These are phyloP conservation scores for Brettanomyces bruxellensis DNA, from an alignment of 805 yeast genomes.

Conservation along the genomic window DNA sequence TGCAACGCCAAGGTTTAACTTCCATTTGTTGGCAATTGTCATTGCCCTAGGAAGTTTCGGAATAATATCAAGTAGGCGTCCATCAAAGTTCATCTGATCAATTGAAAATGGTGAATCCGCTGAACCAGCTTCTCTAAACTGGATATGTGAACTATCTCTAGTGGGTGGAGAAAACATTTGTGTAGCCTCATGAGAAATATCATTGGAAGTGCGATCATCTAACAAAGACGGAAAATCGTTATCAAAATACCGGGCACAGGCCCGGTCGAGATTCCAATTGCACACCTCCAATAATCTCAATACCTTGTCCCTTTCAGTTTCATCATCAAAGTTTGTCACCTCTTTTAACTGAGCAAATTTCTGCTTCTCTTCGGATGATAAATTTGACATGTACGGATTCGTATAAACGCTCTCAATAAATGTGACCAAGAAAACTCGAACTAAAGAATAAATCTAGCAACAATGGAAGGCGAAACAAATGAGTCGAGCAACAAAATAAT, in stretches of 20 bases:
- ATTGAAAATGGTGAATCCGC: not conserved
- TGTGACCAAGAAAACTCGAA: too few relatives aligned
- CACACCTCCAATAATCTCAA: slow-evolving; percentile 38
- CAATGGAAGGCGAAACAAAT: too few relatives aligned
- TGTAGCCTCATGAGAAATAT: not conserved
- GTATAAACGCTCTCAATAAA: too few relatives aligned
- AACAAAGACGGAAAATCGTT: slow-evolving; percentile 31
- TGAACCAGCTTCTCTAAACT: not conserved
- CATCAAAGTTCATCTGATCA: not conserved
- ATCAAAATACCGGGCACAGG: slow-evolving; percentile 56
- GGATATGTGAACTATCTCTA: not conserved
- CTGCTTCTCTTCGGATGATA: slow-evolving; percentile 30
- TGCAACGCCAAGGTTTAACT: slow-evolving; percentile 23
- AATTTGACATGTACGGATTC: too few relatives aligned
- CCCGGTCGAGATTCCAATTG: slow-evolving; percentile 53
- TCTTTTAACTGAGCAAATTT: slow-evolving; percentile 39
- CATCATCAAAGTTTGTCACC: slow-evolving; percentile 37
- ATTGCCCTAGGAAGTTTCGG: slow-evolving; percentile 29
- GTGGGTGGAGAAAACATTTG: not conserved
- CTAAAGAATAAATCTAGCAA: too few relatives aligned
- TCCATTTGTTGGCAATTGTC: slow-evolving; percentile 29
- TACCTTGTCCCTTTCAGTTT: slow-evolving; percentile 37
- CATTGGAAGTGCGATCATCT: slow-evolving; percentile 10
- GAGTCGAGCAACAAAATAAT: too few relatives aligned
- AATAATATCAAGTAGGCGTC: slow-evolving; percentile 8